A percentile compares a stretch with the other conserved stretches of the same genome.
Evolutionary conservation across 306 rosid species (phyloP).

Genomic region (Morella rubra): DNA sequence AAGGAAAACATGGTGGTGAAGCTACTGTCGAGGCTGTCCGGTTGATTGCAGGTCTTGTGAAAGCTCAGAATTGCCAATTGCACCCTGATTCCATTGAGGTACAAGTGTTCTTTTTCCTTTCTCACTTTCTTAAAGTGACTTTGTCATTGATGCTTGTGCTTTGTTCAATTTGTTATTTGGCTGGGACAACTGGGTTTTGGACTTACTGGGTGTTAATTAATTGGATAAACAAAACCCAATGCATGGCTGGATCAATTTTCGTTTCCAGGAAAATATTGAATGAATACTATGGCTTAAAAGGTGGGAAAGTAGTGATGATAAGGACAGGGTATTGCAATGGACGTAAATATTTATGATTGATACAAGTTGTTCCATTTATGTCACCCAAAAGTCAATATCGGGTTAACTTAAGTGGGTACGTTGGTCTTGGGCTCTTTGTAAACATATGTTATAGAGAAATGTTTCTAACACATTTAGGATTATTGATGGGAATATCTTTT

Average conservation of each 20-base stretch:
- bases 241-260: background rate
- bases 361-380: too few species aligned
- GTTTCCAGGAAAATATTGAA: background rate
- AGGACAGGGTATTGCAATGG: background rate
- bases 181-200: slow-evolving; percentile 2
- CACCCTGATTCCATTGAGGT: slow-evolving; percentile 86
- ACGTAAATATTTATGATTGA: too few species aligned
- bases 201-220: slow-evolving; percentile 3
- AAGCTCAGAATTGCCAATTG: slow-evolving; percentile 74
- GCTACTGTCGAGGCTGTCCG: slow-evolving; percentile 86
- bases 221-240: background rate
- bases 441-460: background rate
- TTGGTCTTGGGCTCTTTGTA: too few species aligned
- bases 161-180: slow-evolving; percentile 8
- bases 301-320: background rate
- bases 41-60: slow-evolving; percentile 76
- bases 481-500: background rate
- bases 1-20: slow-evolving; percentile 93
- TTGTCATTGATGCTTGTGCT: slow-evolving; percentile 9
- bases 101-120: slow-evolving; percentile 3
- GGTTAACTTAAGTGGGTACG: too few species aligned
- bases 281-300: background rate
- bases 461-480: background rate
- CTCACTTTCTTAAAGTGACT: background rate
- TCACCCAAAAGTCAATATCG: too few species aligned